Evolutionary conservation across 2,329 filamentous ascomycete species (phyloP).

Genomic region (Monosporascus sp.): DNA sequence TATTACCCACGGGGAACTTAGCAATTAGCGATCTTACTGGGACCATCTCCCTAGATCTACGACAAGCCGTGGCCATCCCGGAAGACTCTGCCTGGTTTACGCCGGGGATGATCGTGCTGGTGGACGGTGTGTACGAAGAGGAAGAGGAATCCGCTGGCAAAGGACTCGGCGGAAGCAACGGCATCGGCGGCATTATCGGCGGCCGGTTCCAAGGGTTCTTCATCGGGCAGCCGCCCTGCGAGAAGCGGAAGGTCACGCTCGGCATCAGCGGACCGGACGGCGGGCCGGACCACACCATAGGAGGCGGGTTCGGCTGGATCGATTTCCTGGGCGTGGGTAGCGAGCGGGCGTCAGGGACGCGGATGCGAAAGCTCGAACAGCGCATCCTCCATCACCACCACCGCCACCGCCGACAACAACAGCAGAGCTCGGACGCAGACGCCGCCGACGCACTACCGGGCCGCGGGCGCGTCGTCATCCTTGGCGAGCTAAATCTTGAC

Average conservation of each 20-base stretch:
- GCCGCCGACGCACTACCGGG: conserved; percentile 24
- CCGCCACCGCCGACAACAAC: conserved; percentile 14
- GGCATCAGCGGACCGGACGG: conserved; percentile 60
- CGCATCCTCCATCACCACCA: conserved; percentile 48
- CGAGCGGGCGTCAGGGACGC: conserved; percentile 73
- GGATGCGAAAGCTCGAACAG: conserved; percentile 77
- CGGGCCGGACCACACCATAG: conserved; percentile 57
- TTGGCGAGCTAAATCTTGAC: conserved; percentile 85
- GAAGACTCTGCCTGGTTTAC: conserved; percentile 87
- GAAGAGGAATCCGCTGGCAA: conserved; percentile 69
- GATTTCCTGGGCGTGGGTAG: conserved; percentile 92
- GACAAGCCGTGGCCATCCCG: conserved; percentile 75
- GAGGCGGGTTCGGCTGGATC: conserved; percentile 90
- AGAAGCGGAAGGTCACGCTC: conserved; percentile 73
- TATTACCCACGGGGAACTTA: conserved; percentile 75
- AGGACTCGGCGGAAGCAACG: conserved; percentile 68
- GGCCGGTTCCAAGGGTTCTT: conserved; percentile 88
- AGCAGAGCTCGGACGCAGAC: conserved; percentile 21
- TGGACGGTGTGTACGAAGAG: conserved; percentile 96
- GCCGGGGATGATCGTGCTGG: conserved; percentile 91
- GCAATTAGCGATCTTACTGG: conserved; percentile 84
- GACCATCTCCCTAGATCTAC: conserved; percentile 77
- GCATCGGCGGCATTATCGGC: conserved; percentile 86
- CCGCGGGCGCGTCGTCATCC: conserved; percentile 60
- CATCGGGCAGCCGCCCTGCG: conserved; percentile 85